These are phyloP conservation scores for Eucalyptus marginata DNA, from an alignment of 345 rosid species.

Conservation along the genomic window DNA sequence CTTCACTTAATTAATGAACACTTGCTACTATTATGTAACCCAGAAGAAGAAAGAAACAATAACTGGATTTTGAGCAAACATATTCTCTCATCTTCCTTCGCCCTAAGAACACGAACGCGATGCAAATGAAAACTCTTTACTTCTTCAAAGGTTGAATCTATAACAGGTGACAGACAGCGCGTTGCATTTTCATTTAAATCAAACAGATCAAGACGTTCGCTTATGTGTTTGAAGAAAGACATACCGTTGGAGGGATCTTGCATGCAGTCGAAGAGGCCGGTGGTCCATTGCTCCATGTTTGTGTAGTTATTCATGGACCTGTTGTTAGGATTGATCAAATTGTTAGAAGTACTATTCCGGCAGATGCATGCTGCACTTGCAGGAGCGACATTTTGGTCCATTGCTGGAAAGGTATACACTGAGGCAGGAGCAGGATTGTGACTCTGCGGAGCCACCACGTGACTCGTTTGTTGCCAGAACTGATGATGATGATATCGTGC, in stretches of 20 bases:
- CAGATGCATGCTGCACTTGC: neutral
- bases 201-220: neutral
- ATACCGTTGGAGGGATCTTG: conserved; percentile 16
- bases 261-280: conserved; percentile 23
- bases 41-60: neutral
- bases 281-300: conserved; percentile 4
- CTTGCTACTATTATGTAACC: neutral
- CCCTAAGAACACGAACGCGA: neutral
- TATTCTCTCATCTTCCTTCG: neutral
- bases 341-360: neutral
- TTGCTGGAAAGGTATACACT: neutral
- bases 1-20: neutral
- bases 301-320: neutral
- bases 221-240: neutral
- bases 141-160: neutral
- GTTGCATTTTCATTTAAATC: neutral
- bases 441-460: neutral
- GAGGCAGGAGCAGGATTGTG: neutral
- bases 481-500: neutral
- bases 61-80: neutral
- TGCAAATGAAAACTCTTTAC: neutral
- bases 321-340: neutral
- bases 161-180: neutral
- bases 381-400: neutral
- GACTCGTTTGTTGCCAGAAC: neutral